Evolutionary conservation across 106 monocot genomes (phyloP), one percentile per base, ranked within the genome.

Genomic region (Allium cepa): DNA sequence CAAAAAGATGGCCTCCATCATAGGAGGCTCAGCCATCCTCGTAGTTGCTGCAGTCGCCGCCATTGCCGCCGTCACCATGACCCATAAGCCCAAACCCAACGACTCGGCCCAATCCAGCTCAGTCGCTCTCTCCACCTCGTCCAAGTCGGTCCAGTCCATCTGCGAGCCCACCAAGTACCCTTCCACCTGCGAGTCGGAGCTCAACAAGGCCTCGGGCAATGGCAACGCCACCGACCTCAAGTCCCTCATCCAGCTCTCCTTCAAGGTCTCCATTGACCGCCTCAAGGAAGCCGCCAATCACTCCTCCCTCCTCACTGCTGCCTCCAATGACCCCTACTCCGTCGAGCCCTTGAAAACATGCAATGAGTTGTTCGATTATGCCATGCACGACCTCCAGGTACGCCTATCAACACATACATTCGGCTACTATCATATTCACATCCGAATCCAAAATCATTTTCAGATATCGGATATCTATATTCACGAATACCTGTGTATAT

Each of bases 1-100:
- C 28, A 63, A 63, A 16, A 68, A 53, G 15, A 64, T 48, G 47
- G 49, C 49, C 64, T 48, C 64, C 49, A 48, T 64, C 8, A 49
- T 64, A 8, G 64, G 6, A 17, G 64, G 49, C 46, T 48, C 64
- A 47, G 16, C 49, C 64, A 14, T 64, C 49, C 49, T 64, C 9
- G 49, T 64, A 7, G 63, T 47, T 0, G 63, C 63, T 11, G 49
- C 49, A 0, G 49, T 64, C 49, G 64, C 64, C 7, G n/a, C 48
- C 49, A 18, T 64, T 18, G 36, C 36, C 0, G 36, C 36, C 5
- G 48, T 17, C 36, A 49, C 18, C 8, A 10, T 64, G 45, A 49
- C 18, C 48, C 49, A 17, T 9, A 64, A 64, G 49, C 7, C 47
- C 17, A 64, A 64, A 2, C 7, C 13, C 53, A 1, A 7, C 2